phyloP scores from a whole-genome alignment of 164 flowering plant genomes.

The Saururus chinensis region DNA sequence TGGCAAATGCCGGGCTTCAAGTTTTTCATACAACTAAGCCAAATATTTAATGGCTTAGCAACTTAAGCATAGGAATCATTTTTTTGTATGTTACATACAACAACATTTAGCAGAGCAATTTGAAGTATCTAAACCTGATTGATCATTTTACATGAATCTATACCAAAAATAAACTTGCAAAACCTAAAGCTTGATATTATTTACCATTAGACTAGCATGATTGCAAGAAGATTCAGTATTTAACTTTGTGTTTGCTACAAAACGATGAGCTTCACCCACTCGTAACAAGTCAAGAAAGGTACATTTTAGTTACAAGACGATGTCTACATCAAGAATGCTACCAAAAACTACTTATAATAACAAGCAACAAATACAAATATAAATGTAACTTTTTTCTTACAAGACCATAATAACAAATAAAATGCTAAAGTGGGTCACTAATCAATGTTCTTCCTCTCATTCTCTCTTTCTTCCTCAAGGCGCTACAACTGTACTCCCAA shows the following conservation, averaged over 20 bases:
- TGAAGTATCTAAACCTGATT: constrained; percentile 51
- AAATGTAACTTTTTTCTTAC: too few species aligned
- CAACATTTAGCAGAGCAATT: background rate
- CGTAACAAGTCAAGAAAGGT: constrained; percentile 25
- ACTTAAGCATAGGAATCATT: background rate
- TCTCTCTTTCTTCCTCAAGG: too few species aligned
- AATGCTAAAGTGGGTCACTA: too few species aligned
- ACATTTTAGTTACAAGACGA: too few species aligned
- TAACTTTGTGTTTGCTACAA: constrained; percentile 91
- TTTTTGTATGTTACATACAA: background rate
- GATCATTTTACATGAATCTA: constrained; percentile 74
- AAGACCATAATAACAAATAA: too few species aligned
- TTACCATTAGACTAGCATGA: constrained; percentile 94
- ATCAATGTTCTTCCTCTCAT: too few species aligned
- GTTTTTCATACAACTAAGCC: too few species aligned
- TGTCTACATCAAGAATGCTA: too few species aligned
- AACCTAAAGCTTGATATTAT: background rate
- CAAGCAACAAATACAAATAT: too few species aligned
- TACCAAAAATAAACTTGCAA: constrained; percentile 5
- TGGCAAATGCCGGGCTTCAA: too few species aligned
- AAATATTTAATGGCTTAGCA: background rate
- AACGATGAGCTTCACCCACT: constrained; percentile 89
- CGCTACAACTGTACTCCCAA: background rate
- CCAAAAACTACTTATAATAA: too few species aligned
- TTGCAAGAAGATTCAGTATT: constrained; percentile 98